Evolutionary conservation across 495 filamentous ascomycete species (phyloP).

Genomic region (Friedmanniomyces simplex): DNA sequence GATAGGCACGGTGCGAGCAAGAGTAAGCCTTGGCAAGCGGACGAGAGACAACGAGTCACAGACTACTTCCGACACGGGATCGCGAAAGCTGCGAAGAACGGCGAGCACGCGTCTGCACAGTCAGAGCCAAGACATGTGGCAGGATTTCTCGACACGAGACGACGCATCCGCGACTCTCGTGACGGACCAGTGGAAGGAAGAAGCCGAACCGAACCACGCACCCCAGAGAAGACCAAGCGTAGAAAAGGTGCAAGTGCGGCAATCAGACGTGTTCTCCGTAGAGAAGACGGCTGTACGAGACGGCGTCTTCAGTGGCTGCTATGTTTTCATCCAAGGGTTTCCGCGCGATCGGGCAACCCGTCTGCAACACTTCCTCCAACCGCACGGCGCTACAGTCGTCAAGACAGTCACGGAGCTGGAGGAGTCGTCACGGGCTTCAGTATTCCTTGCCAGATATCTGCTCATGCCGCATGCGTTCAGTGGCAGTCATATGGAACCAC

Average conservation of each 20-base stretch:
- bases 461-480: constrained; percentile 45
- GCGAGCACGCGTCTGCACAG: constrained; percentile 67
- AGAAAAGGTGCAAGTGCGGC: background rate
- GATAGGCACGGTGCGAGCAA: constrained; percentile 29
- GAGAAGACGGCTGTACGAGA: background rate
- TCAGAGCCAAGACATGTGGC: constrained; percentile 78
- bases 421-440: constrained; percentile 29
- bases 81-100: constrained; percentile 65
- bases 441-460: constrained; percentile 40
- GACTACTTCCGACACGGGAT: constrained; percentile 34
- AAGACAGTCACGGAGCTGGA: constrained; percentile 35
- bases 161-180: constrained; percentile 27
- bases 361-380: constrained; percentile 4
- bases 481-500: constrained; percentile 27
- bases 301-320: constrained; percentile 24
- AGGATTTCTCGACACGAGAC: constrained; percentile 61
- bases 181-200: constrained; percentile 28
- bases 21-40: constrained; percentile 35
- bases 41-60: constrained; percentile 26
- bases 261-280: background rate
- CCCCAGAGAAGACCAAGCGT: background rate
- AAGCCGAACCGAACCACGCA: background rate
- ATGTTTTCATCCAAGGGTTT: constrained; percentile 25
- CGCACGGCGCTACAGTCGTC: constrained; percentile 8
- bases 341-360: constrained; percentile 13